Base-by-base conservation (phyloP, 257 asterid genomes). In the Capsicum pubescens region DNA sequence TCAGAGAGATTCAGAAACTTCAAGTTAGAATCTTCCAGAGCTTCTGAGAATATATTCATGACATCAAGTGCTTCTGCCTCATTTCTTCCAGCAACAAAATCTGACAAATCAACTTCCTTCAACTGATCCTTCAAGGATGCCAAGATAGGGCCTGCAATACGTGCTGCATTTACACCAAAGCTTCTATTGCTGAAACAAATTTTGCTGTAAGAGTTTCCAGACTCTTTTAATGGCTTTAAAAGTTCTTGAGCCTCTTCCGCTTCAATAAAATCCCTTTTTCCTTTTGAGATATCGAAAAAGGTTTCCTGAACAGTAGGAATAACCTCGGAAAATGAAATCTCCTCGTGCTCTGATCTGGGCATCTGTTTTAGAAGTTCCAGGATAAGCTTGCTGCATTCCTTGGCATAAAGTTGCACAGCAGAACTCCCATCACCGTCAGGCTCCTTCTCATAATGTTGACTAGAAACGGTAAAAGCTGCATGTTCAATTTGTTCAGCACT, bases 351-450 rank as follows among this genome's bases (percentile, higher is more conserved):
- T 13, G 63, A 57, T 13, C 5, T 83, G 66, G 90, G 82, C 2
- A 90, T 91, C 81, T 90, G 90, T 86, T 95, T 94, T 6, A 95
- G 94, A 88, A 92, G 91, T 39, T 91, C 96, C 85, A 96, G 72
- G 80, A 93, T 92, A 57, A 93, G 95, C 90, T 92, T 91, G 89
- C 99, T 96, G 89, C 99, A 96, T 85, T 94, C 97, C 82, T 84
- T 93, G 66, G 99, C 98, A 88, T 96, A 96, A 83, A 95, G 91
- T 84, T 96, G 99, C 86, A 96, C 97, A 36, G 98, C 98, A 52
- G 97, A 86, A 88, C 97, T 93, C 77, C 99, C 99, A 87, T 96
- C 99, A 78, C 99, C 99, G 88, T 93, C 98, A 17, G 98, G 98
- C 87, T 92, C 97, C 84, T 88, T 92, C 77, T 91, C 95, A 64